Conservation (phyloP, 164 flowering plant genomes). For the Umbellularia californica region DNA sequence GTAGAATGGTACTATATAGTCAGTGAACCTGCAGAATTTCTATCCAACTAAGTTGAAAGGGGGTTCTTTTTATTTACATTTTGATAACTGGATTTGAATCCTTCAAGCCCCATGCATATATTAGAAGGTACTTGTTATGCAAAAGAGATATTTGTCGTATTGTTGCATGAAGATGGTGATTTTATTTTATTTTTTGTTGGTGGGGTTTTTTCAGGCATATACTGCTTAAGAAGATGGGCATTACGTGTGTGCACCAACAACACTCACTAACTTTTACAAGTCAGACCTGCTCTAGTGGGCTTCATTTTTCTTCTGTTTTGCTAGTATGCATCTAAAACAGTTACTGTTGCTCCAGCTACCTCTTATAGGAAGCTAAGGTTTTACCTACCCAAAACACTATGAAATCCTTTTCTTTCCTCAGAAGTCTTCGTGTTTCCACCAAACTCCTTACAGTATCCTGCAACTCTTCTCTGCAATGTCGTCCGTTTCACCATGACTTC, state of each 20-base stretch:
- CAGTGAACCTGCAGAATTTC: too few species aligned
- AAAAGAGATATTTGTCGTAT: not conserved
- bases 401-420: slow-evolving; percentile 36
- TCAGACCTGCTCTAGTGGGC: not conserved
- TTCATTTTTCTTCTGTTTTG: not conserved
- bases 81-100: not conserved
- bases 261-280: not conserved
- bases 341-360: not conserved
- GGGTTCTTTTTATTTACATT: not conserved
- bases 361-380: slow-evolving; percentile 2
- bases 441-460: too few species aligned
- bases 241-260: too few species aligned
- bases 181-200: not conserved
- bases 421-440: slow-evolving; percentile 24
- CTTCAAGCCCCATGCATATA: not conserved
- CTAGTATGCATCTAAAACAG: not conserved
- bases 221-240: too few species aligned
- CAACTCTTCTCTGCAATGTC: slow-evolving; percentile 29
- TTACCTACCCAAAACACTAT: slow-evolving; percentile 22
- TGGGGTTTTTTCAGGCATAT: too few species aligned
- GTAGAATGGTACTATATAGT: too few species aligned
- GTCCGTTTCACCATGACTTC: slow-evolving; percentile 56
- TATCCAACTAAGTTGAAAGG: not conserved
- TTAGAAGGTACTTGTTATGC: not conserved
- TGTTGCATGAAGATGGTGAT: not conserved